Evolutionary conservation across 2,329 filamentous ascomycete genomes (phyloP), one percentile per base, ranked within the genome.

Genomic region (Fusarium acutatum): DNA sequence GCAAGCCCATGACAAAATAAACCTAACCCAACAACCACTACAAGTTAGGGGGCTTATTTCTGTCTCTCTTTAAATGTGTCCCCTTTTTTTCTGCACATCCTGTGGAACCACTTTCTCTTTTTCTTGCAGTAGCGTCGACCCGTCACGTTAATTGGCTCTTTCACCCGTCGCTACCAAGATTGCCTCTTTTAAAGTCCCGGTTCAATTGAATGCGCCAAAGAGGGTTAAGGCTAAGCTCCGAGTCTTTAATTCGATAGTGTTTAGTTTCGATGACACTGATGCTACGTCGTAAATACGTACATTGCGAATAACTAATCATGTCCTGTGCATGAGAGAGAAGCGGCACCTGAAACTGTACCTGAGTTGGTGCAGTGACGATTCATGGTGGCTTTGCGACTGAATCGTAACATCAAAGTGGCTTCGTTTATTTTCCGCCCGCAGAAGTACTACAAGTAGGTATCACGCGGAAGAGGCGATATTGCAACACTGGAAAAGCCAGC

Each of bases 51-150:
- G 18, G 24, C 24, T 17, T 22, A 8, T 37, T 68, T 53, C 40
- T 67, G 46, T 41, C 30, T 1, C 44, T 41, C 26, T 32, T 32
- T 40, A 37, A 60, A 43, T 35, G 26, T 38, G 62, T 68, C 63
- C 54, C 65, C 65, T 67, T 61, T 68, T 64, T 67, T 65, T 59
- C 28, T 57, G 26, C 38, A 38, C 54, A 38, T 65, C 44, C 32
- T 52, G 35, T 62, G 40, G 60, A 28, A 26, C 18, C 47, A 52
- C 49, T 52, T 52, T 52, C 50, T 54, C 50, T 30, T 49, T 43
- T 56, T 58, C 40, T 32, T 41, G 40, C 58, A 57, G 50, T 69
- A 62, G 65, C 57, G 40, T 49, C 18, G 46, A 49, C n/a, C 40
- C 30, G 30, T 35, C 12, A 14, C 17, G 35, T 44, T 52, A 69